Evolutionary conservation across 1,284 basidiomycete species (phyloP), one percentile per base, ranked within the genome.

Genomic region (Puccinia horiana): DNA sequence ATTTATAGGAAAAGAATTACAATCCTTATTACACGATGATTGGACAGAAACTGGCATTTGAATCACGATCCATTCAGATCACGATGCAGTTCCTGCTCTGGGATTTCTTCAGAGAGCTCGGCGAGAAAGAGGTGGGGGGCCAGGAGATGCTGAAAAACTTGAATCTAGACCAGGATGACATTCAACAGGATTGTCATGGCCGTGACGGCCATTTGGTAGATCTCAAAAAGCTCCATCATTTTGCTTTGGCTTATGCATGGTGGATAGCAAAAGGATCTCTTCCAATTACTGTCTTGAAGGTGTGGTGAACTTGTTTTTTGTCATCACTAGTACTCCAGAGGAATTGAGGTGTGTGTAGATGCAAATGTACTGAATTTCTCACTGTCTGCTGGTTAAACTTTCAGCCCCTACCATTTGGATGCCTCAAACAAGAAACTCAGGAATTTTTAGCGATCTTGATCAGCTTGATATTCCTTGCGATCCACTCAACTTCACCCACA

Each of bases 21-120:
- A 99, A 99, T 85, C 96, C 97, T 0, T 99, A 95, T 88, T 99
- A 99, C 87, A 91, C 93, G 0, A 91, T 99, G 35, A 91, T 99
- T 69, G 90, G 90, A 9, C 92, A 93, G 0, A 92, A 94, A 84
- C 83, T 87, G 16, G 84, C 85, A 67, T 83, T 83, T 12, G 85
- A 86, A 76, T 87, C 88, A 2, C 89, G 89, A 83, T 91, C 92
- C 9, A 93, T 95, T 85, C 92, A 92, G 84, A 93, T 99, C 84
- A 98, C 97, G 0, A 89, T 99, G 58, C 97, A 98, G 86, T 99
- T 95, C 87, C 94, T 92, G 84, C 88, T 99, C 9, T 99, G 97
- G 97, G 97, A 99, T 87, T 96, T 98, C 86, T 88, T 99, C 49
- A 92, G 96, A 14, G 94, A 94, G 83, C 88, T 99, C 42, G 95